These are phyloP conservation scores for Aegilops sharonensis DNA, from an alignment of 176 grass and related monocot genomes.

Conservation along the genomic window DNA sequence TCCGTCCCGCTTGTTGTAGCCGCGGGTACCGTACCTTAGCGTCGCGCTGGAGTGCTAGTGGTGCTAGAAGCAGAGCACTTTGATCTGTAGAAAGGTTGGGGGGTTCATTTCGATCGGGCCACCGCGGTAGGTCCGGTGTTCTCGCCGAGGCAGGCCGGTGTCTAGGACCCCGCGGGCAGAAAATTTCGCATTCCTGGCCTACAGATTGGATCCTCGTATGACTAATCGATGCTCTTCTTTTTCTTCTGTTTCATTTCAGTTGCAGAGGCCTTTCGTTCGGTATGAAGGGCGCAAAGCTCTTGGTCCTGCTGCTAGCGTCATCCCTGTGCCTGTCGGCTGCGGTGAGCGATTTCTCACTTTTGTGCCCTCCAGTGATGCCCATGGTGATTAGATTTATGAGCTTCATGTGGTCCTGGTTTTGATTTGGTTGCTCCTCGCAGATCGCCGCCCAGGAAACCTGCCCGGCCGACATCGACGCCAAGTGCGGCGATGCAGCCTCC, in stretches of 20 bases:
- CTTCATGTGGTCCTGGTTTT: not conserved
- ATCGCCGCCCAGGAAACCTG: conserved; percentile 49
- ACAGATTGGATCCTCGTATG: not conserved
- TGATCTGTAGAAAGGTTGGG: not conserved
- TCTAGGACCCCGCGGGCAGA: not conserved
- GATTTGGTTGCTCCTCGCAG: conserved; percentile 25
- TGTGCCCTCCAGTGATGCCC: not conserved
- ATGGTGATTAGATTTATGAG: not conserved
- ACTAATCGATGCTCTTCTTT: not conserved
- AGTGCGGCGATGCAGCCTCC: conserved; percentile 43
- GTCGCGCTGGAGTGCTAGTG: not conserved
- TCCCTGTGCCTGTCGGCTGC: conserved; percentile 27
- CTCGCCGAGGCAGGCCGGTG: not conserved
- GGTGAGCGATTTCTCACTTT: conserved; percentile 30
- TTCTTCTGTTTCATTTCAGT: not conserved
- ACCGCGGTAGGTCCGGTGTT: not conserved
- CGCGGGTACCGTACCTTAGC: not conserved
- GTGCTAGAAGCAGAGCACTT: not conserved
- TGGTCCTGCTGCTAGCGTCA: conserved; percentile 35
- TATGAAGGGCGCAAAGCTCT: conserved; percentile 45
- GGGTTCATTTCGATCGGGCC: not conserved
- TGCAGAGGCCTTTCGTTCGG: not conserved
- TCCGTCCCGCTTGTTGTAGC: not conserved
- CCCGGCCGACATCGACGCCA: conserved; percentile 51
- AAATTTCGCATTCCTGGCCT: not conserved